A percentile compares a stretch with the other conserved stretches of the same genome.
These are phyloP conservation scores for Metarhizium anisopliae DNA, from an alignment of 2,329 filamentous ascomycete species.

Conservation along the genomic window DNA sequence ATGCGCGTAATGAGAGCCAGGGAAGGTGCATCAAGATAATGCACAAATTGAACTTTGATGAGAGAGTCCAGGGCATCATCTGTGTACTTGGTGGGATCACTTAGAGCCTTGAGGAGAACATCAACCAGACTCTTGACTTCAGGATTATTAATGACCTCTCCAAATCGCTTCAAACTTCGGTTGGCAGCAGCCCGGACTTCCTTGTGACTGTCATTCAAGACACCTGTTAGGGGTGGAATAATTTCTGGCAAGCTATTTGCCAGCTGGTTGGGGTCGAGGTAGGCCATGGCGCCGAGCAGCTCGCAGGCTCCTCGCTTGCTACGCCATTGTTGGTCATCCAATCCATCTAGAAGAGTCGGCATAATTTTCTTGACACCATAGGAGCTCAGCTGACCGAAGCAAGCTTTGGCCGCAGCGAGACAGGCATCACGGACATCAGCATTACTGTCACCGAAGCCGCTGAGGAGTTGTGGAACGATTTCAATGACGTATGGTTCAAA, in stretches of 20 bases:
- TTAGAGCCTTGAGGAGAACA: slow-evolving; percentile 89
- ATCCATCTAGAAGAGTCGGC: slow-evolving; percentile 80
- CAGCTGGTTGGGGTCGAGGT: slow-evolving; percentile 90
- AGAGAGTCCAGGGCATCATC: slow-evolving; percentile 88
- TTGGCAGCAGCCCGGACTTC: slow-evolving; percentile 90
- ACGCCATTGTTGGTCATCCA: slow-evolving; percentile 94
- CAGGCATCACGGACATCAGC: slow-evolving; percentile 88
- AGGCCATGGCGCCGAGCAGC: slow-evolving; percentile 94
- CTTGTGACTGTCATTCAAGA: slow-evolving; percentile 96
- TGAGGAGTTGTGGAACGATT: slow-evolving; percentile 82
- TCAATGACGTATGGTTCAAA: slow-evolving; percentile 98
- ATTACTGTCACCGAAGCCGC: slow-evolving; percentile 80
- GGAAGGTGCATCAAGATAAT: slow-evolving; percentile 96
- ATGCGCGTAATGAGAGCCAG: slow-evolving; percentile 92
- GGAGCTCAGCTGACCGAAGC: slow-evolving; percentile 86
- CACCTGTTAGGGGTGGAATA: slow-evolving; percentile 87
- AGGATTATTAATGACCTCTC: slow-evolving; percentile 96
- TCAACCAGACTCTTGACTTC: slow-evolving; percentile 90
- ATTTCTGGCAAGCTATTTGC: slow-evolving; percentile 90
- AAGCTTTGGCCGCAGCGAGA: slow-evolving; percentile 86
- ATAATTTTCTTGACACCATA: slow-evolving; percentile 93
- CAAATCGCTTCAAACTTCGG: slow-evolving; percentile 92
- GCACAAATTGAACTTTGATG: slow-evolving; percentile 97
- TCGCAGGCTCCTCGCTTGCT: slow-evolving; percentile 98
- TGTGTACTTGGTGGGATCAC: slow-evolving; percentile 94